phyloP scores from a whole-genome alignment of 2,329 filamentous ascomycete genomes.

The Stachybotrys chartarum region DNA sequence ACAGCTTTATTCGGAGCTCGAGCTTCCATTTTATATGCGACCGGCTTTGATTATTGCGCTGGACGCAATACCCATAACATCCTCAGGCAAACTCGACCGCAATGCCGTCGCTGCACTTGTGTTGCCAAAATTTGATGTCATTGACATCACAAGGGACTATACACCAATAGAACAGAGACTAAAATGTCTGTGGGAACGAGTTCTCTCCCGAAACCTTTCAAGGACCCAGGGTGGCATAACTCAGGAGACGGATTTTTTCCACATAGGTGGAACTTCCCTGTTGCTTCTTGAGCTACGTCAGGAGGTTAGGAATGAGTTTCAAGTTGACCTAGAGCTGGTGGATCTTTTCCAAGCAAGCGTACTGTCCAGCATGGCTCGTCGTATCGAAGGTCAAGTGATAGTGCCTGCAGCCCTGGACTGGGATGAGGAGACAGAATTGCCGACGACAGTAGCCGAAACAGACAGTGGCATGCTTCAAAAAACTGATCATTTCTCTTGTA shows the following conservation, averaged over 20 bases:
- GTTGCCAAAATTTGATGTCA: background rate
- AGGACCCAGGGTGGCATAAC: background rate
- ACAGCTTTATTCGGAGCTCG: background rate
- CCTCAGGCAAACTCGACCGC: background rate
- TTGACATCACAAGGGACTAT: background rate
- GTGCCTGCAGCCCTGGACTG: constrained; percentile 12
- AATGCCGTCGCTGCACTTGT: background rate
- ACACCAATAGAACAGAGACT: background rate
- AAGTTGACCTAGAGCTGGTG: constrained; percentile 19
- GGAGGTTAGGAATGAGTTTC: constrained; percentile 22
- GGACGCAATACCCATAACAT: background rate
- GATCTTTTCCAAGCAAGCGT: constrained; percentile 30
- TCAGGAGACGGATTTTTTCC: constrained; percentile 29
- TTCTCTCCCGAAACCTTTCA: background rate
- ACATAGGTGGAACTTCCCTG: constrained; percentile 31
- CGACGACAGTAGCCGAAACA: background rate
- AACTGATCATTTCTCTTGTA: too few species aligned
- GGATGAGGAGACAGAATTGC: constrained; percentile 10
- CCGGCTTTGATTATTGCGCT: background rate
- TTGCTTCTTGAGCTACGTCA: constrained; percentile 27
- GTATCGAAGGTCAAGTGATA: constrained; percentile 10
- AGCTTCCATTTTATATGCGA: constrained; percentile 7
- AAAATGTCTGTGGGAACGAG: background rate
- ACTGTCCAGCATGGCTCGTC: constrained; percentile 29
- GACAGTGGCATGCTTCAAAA: too few species aligned